These are phyloP conservation scores for Helotiales sp. DNA, from an alignment of 2,329 filamentous ascomycete species.

Conservation along the genomic window DNA sequence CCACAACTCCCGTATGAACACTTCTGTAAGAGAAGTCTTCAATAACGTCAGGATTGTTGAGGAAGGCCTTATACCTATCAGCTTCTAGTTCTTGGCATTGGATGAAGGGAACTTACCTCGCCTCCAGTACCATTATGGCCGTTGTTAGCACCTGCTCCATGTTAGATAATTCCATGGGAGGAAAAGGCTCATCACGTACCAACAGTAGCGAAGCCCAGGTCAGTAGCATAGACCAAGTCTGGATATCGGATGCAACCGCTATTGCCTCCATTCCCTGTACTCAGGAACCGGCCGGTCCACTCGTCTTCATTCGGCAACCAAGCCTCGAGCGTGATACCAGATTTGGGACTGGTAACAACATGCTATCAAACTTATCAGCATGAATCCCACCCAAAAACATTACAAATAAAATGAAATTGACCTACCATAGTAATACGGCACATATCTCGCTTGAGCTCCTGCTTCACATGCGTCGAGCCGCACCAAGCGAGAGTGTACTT, in stretches of 20 bases:
- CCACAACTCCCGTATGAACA: constrained; percentile 23
- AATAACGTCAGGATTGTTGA: constrained; percentile 26
- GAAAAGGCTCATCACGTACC: constrained; percentile 5
- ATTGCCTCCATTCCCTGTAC: constrained; percentile 32
- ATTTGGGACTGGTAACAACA: constrained; percentile 18
- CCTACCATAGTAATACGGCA: constrained; percentile 24
- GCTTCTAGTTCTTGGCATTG: not conserved
- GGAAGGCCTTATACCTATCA: constrained; percentile 15
- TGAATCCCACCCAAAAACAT: no score
- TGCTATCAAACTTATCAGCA: no score
- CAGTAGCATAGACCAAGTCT: constrained; percentile 23
- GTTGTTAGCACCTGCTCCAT: constrained; percentile 25
- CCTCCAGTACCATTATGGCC: constrained; percentile 32
- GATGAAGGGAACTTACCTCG: constrained; percentile 1
- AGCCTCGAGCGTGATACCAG: constrained; percentile 25
- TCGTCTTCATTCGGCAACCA: constrained; percentile 38
- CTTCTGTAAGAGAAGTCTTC: constrained; percentile 30
- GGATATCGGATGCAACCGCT: constrained; percentile 28
- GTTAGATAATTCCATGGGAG: not conserved
- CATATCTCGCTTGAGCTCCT: constrained; percentile 14
- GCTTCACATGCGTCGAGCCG: constrained; percentile 2
- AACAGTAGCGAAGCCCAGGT: constrained; percentile 27
- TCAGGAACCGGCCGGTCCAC: constrained; percentile 45
- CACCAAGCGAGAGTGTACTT: constrained; percentile 19
- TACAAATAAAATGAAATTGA: no score